Evolutionary conservation across 805 yeast genomes (phyloP), one percentile per base, ranked within the genome.

Genomic region (Lipomyces mesembrius): DNA sequence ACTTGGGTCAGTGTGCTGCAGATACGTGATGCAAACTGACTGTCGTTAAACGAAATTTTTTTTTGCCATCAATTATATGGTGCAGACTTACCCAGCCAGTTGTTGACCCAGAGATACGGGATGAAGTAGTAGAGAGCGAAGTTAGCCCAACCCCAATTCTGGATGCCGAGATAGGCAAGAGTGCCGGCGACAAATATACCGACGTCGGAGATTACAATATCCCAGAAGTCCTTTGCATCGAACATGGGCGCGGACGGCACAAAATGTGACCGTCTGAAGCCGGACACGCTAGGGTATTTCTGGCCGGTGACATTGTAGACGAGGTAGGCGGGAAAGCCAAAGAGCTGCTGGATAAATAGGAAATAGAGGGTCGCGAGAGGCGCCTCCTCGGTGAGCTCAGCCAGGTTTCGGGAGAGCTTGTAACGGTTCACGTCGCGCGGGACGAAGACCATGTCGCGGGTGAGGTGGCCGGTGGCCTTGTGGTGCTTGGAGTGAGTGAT

Each of bases 401-500:
- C 73, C 55, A 78, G 79, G 32, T 82, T 79, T 61, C 80, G 79
- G 46, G 78, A 22, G n/a, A 17, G 73, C 67, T 83, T 74, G 77
- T 83, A 91, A 74, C 83, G 79, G 71, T 88, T 87, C 73, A 83
- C 84, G 58, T 88, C 86, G 75, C 83, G 80, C 61, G 97, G 97
- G 63, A 91, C 90, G 75, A 89, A 91, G 59, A 91, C 96, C 88
- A 88, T 91, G 77, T 91, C 97, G 77, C 92, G 85, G 51, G 88
- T 81, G 77, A 91, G 75, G 78, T 91, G 91, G 71, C 95, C 96
- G 54, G 96, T 91, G 66, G 93, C 91, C 83, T 91, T 91, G 83
- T 91, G 97, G 81, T 91, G 97, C 83, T 89, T 90, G 64, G 91
- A 86, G 79, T 91, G 97, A 59, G 91, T 81, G 78, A 82, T 87